phyloP scores from a whole-genome alignment of 345 rosid genomes.

The Adansonia digitata region DNA sequence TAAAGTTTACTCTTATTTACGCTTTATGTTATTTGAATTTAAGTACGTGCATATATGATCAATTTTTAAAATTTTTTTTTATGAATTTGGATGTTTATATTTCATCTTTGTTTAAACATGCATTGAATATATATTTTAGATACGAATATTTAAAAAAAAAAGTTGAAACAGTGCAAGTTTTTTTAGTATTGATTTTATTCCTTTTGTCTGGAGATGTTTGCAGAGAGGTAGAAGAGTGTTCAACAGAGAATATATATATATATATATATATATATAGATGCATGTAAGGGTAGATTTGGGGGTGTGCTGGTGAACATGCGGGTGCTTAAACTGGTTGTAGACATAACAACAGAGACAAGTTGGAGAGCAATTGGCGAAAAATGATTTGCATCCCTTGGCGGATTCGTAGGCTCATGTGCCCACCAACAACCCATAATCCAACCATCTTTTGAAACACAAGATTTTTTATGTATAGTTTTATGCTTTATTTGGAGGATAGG shows the following conservation, averaged over 20 bases:
- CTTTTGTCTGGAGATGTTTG: neutral
- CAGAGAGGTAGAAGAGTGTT: neutral
- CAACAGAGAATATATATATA: slow-evolving; percentile 3
- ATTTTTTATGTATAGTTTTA: neutral
- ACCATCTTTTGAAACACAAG: neutral
- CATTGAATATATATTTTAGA: too few species aligned
- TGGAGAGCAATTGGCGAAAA: slow-evolving; percentile 7
- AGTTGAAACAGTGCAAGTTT: too few species aligned
- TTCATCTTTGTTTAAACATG: too few species aligned
- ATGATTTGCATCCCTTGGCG: slow-evolving; percentile 5
- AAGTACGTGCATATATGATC: too few species aligned
- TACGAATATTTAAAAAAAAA: too few species aligned
- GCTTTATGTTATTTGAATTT: too few species aligned
- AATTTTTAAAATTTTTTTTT: too few species aligned
- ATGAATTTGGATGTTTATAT: too few species aligned
- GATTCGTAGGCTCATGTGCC: slow-evolving; percentile 31
- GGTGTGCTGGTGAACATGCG: slow-evolving; percentile 18
- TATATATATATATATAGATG: too few species aligned
- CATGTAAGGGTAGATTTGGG: neutral
- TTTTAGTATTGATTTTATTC: neutral
- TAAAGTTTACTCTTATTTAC: neutral
- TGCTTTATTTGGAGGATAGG: too few species aligned
- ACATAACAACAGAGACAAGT: slow-evolving; percentile 13
- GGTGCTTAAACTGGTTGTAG: slow-evolving; percentile 3
- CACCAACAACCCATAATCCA: slow-evolving; percentile 17